Percentiles rank a stretch among this genome's conserved stretches.
phyloP scores from a whole-genome alignment of 108 stramenopile genomes.

The Discostella pseudostelligera region DNA sequence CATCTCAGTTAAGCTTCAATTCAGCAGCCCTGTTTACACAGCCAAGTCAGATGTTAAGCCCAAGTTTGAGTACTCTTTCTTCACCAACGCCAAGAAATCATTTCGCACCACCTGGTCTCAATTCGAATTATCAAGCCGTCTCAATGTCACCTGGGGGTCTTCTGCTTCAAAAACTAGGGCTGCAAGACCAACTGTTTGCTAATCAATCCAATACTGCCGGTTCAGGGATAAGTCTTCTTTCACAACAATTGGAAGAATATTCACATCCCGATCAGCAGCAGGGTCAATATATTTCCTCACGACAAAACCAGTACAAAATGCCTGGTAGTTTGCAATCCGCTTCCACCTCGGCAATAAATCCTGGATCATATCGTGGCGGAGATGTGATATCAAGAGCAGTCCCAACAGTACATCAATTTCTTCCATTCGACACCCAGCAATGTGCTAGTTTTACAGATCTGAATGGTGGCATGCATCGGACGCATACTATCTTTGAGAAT shows the following conservation, averaged over 20 bases:
- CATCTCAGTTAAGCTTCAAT: constrained; percentile 4
- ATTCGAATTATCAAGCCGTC: constrained; percentile 2
- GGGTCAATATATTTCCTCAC: not conserved
- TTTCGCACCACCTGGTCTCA: not conserved
- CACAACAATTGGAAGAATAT: constrained; percentile 32
- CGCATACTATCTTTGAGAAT: not conserved
- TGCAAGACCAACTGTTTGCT: constrained; percentile 23
- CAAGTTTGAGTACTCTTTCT: constrained; percentile 23
- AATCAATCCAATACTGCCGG: constrained; percentile 11
- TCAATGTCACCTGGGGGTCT: constrained; percentile 17
- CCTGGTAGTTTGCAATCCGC: constrained; percentile 1
- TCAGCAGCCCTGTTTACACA: constrained; percentile 19
- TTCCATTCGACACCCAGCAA: constrained; percentile 5
- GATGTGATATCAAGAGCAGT: not conserved
- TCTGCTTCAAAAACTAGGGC: constrained; percentile 10
- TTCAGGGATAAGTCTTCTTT: constrained; percentile 24
- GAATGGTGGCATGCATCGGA: not conserved
- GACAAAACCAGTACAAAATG: not conserved
- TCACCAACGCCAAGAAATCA: constrained; percentile 18
- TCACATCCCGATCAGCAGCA: constrained; percentile 17
- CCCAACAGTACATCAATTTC: constrained; percentile 4
- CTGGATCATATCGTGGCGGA: constrained; percentile 5
- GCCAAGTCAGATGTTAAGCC: constrained; percentile 23
- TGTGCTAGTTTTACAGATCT: constrained; percentile 11
- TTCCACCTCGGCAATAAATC: constrained; percentile 3